Evolutionary conservation across 2,329 filamentous ascomycete species (phyloP).

Genomic region (Exophiala mesophila): DNA sequence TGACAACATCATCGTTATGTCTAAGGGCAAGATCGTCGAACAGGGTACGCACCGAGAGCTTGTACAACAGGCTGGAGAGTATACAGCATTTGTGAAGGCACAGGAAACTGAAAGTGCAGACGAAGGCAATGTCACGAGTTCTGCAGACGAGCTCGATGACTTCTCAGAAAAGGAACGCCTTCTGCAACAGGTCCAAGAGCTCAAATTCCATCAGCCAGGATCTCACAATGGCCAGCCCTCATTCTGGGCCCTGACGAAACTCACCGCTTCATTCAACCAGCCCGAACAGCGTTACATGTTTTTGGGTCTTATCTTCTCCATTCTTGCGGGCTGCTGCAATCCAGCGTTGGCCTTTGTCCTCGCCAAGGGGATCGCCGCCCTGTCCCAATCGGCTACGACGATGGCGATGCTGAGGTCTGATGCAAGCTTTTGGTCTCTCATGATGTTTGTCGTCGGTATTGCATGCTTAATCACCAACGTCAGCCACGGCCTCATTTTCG

Average conservation of each 20-base stretch:
- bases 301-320: constrained; percentile 65
- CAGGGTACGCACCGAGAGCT: constrained; percentile 83
- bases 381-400: too few relatives aligned
- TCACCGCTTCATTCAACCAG: constrained; percentile 75
- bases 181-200: constrained; percentile 44
- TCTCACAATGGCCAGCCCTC: constrained; percentile 48
- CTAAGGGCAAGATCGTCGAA: constrained; percentile 77
- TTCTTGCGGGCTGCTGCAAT: too few relatives aligned
- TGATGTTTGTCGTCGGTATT: too few relatives aligned
- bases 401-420: too few relatives aligned
- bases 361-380: too few relatives aligned
- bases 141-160: constrained; percentile 22
- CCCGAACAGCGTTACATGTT: constrained; percentile 69
- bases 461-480: too few relatives aligned
- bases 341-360: too few relatives aligned
- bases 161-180: constrained; percentile 31
- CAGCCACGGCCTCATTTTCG: too few relatives aligned
- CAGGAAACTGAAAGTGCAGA: constrained; percentile 73
- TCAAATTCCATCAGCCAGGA: constrained; percentile 50
- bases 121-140: constrained; percentile 35
- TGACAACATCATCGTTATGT: constrained; percentile 94
- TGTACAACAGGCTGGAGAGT: constrained; percentile 65
- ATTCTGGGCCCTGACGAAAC: constrained; percentile 69
- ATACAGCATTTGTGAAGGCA: constrained; percentile 79
- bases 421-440: too few relatives aligned